Base-by-base conservation (phyloP, 179 eudicot species). In the Spergularia azorica region DNA sequence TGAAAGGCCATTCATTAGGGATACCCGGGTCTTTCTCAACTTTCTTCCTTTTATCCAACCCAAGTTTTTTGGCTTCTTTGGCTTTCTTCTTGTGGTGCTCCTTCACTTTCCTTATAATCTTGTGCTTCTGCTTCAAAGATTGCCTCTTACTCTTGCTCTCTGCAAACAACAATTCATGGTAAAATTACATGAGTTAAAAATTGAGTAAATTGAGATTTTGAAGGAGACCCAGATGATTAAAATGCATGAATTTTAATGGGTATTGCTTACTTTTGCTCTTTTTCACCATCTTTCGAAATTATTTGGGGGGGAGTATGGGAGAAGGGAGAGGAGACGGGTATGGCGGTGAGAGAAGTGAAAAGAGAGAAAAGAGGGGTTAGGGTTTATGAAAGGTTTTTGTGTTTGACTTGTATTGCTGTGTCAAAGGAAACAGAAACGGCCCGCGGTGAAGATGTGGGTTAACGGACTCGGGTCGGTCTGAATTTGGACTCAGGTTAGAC, bases 1-100 rank as follows among this genome's bases (percentile, higher is more conserved):
- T 95, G 64, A 93, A 93, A 15, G 99, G 99, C 99, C 97, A 93
- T 48, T 93, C 97, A 80, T 94, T 95, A 58, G 99, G 99, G 63
- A 94, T 95, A 0, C 98, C 99, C 14, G 99, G 99, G 71, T 95
- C 99, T 76, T 95, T 94, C 86, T 95, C 98, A 5, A 83, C 89
- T 82, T 89, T 94, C 16, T 79, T 80, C 82, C 77, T 91, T 74
- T 85, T 88, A 51, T 91, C 76, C 1, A 90, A 21, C 1, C 97
- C 98, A 10, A 82, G 84, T 78, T 95, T 95, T 80, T 91, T 94
- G 2, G 99, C 97, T 67, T 94, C 99, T 70, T 96, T 94, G 0
- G 96, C 96, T 82, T 92, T 90, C 85, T 96, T 96, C 88, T 83
- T 94, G 72, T 94, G 96, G 75, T 96, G 99, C 76, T 96, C 97